Evolutionary conservation across 139 green algal genomes (phyloP).

Genomic region (Diplosphaera chodatii): DNA sequence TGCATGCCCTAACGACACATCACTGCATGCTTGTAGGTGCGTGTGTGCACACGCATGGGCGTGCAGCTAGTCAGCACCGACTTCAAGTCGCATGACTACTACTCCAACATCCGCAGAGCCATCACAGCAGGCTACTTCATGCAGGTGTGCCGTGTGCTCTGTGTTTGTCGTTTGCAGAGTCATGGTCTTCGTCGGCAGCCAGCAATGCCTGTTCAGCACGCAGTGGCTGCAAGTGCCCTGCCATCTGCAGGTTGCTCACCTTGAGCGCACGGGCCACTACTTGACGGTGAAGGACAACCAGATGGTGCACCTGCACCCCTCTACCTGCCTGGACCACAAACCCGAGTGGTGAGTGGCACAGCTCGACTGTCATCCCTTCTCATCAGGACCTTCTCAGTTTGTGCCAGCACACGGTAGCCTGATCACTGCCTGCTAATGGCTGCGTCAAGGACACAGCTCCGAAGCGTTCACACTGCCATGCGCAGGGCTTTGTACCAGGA

Average conservation of each 20-base stretch:
- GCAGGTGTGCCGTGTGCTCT: conserved; percentile 74
- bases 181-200: too few relatives aligned
- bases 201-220: too few relatives aligned
- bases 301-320: conserved; percentile 93
- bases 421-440: background rate
- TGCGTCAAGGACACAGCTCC: too few relatives aligned
- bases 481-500: conserved; percentile 95
- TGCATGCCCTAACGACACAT: too few relatives aligned
- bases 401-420: too few relatives aligned
- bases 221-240: too few relatives aligned
- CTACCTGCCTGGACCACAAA: conserved; percentile 88
- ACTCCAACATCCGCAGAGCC: conserved; percentile 97
- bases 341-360: conserved; percentile 97
- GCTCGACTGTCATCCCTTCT: too few relatives aligned
- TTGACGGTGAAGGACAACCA: conserved; percentile 99
- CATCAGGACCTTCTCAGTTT: too few relatives aligned
- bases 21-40: too few relatives aligned
- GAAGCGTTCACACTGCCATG: too few relatives aligned
- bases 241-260: conserved; percentile 93
- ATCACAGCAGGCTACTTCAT: conserved; percentile 95
- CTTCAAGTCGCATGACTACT: conserved; percentile 87
- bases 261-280: conserved; percentile 87
- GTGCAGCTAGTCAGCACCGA: conserved; percentile 77
- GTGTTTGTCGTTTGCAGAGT: too few relatives aligned
- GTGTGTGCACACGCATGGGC: conserved; percentile 65